These are phyloP conservation scores for Toxicodendron radicans DNA, from an alignment of 345 rosid genomes.

Conservation along the genomic window DNA sequence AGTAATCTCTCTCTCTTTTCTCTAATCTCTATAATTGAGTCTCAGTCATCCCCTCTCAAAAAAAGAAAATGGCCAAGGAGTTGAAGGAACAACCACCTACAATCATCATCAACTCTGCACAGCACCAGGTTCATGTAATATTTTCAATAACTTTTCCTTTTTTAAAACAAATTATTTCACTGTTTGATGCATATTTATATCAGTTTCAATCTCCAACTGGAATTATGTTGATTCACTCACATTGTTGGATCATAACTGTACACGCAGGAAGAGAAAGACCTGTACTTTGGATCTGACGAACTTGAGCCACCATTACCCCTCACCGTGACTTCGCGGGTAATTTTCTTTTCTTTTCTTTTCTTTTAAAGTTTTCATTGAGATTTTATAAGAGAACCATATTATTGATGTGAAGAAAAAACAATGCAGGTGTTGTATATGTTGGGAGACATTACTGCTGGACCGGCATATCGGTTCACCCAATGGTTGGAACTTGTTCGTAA, in stretches of 20 bases:
- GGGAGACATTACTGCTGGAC: slow-evolving; percentile 92
- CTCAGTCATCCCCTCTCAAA: slow-evolving; percentile 1
- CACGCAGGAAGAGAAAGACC: slow-evolving; percentile 63
- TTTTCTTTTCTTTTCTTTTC: neutral
- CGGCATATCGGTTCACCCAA: slow-evolving; percentile 82
- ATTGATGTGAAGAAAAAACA: neutral
- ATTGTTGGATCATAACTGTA: slow-evolving; percentile 21
- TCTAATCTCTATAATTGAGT: slow-evolving; percentile 15
- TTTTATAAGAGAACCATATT: neutral
- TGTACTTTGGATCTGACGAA: slow-evolving; percentile 58
- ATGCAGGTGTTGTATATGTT: slow-evolving; percentile 91
- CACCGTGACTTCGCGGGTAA: slow-evolving; percentile 94
- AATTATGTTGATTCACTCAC: slow-evolving; percentile 5
- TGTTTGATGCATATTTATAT: neutral
- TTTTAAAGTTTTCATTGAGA: neutral
- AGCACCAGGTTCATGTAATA: slow-evolving; percentile 5
- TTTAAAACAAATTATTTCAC: slow-evolving; percentile 7
- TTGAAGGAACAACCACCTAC: slow-evolving; percentile 16
- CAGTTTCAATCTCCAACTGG: neutral
- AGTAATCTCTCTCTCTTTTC: neutral
- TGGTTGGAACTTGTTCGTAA: slow-evolving; percentile 99
- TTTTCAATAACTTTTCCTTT: neutral
- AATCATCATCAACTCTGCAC: slow-evolving; percentile 24
- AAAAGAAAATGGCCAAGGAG: slow-evolving; percentile 21
- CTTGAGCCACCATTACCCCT: slow-evolving; percentile 71